A percentile compares a stretch with the other conserved stretches of the same genome.
phyloP scores from a whole-genome alignment of 2,329 filamentous ascomycete species.

The Cryphonectria nitschkei region DNA sequence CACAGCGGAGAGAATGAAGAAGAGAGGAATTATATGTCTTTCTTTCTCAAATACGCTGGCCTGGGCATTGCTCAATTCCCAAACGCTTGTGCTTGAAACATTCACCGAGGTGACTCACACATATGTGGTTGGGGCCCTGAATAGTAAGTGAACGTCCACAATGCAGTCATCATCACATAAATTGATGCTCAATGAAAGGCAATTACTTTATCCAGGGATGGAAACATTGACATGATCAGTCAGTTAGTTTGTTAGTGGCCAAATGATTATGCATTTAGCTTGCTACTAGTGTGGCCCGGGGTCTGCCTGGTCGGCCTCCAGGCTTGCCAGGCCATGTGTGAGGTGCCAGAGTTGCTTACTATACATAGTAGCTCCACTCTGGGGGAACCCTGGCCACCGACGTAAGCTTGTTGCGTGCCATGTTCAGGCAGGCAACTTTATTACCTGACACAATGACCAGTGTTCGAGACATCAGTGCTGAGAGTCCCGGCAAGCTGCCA shows the following conservation, averaged over 20 bases:
- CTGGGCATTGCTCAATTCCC: too few relatives aligned
- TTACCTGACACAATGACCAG: slow-evolving; percentile 1
- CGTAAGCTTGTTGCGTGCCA: not conserved
- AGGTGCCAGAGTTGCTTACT: not conserved
- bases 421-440: slow-evolving; percentile 5
- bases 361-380: not conserved
- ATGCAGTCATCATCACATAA: not conserved
- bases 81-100: too few relatives aligned
- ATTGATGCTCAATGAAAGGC: not conserved
- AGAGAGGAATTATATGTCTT: too few relatives aligned
- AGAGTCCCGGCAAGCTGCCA: slow-evolving; percentile 4
- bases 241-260: not conserved
- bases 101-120: too few relatives aligned
- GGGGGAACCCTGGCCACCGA: slow-evolving; percentile 2
- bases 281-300: not conserved
- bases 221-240: not conserved
- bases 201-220: not conserved
- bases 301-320: not conserved
- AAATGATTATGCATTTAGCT: not conserved
- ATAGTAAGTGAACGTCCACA: too few relatives aligned
- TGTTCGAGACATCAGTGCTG: not conserved
- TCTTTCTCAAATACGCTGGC: too few relatives aligned
- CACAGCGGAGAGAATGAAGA: too few relatives aligned
- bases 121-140: too few relatives aligned
- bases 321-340: not conserved